These are phyloP conservation scores for Dactylorhiza incarnata DNA, from an alignment of 106 monocot genomes.

Conservation along the genomic window DNA sequence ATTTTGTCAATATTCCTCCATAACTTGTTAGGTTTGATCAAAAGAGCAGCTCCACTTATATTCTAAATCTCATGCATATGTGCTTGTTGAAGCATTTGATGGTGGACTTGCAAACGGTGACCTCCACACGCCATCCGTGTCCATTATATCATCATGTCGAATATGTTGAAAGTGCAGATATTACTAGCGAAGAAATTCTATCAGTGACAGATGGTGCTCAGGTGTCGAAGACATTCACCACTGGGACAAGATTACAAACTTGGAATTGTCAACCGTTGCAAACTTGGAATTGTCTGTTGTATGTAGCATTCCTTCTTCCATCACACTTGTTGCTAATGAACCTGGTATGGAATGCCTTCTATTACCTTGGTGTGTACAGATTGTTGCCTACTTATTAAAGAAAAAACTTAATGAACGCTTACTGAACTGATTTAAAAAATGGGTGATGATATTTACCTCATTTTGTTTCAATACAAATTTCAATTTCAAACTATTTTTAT, in stretches of 20 bases:
- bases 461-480: background rate
- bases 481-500: background rate
- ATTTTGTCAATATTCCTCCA: background rate
- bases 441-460: background rate
- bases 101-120: background rate
- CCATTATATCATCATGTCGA: constrained; percentile 35
- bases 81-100: background rate
- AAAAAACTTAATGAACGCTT: background rate
- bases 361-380: background rate
- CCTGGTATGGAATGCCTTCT: constrained; percentile 39
- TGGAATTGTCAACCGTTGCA: constrained; percentile 48
- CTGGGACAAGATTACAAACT: constrained; percentile 36
- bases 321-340: constrained; percentile 77
- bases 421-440: background rate
- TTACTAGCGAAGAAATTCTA: constrained; percentile 27
- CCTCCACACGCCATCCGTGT: background rate
- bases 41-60: background rate
- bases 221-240: constrained; percentile 22
- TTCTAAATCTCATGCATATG: background rate
- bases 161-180: constrained; percentile 52
- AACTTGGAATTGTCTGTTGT: constrained; percentile 40
- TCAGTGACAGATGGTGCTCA: constrained; percentile 18
- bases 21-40: background rate
- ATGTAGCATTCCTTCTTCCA: constrained; percentile 73
- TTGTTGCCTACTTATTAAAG: background rate